Evolutionary conservation across 257 asterid species (phyloP).

Genomic region (Thymus quinquecostatus): DNA sequence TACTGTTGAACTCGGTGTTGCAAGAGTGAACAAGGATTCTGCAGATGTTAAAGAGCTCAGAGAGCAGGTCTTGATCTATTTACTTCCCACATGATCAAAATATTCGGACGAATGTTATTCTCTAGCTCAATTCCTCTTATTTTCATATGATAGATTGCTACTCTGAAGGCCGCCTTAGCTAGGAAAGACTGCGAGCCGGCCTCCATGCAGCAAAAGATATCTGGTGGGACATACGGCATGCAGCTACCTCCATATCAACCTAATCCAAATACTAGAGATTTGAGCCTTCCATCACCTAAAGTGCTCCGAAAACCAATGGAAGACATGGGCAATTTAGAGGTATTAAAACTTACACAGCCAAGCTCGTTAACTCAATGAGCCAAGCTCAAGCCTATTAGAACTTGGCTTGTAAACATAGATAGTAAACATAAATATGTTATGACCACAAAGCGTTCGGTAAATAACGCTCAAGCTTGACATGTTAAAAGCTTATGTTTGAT

Average conservation of each 20-base stretch:
- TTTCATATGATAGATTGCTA: constrained; percentile 47
- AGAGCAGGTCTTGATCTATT: constrained; percentile 67
- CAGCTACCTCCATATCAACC: constrained; percentile 44
- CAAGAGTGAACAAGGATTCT: constrained; percentile 80
- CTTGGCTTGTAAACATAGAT: no score
- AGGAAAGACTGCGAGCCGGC: constrained; percentile 60
- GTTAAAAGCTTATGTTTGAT: no score
- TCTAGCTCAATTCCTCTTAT: constrained; percentile 15
- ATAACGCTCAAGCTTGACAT: neutral
- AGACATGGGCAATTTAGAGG: constrained; percentile 71
- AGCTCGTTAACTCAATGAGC: neutral
- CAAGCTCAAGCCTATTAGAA: neutral
- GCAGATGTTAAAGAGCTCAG: constrained; percentile 89
- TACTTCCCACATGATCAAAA: neutral
- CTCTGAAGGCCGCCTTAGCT: constrained; percentile 72
- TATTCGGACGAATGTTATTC: constrained; percentile 22
- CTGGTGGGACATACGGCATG: constrained; percentile 42
- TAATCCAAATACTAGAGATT: constrained; percentile 42
- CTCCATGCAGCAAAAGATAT: constrained; percentile 23
- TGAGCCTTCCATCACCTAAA: constrained; percentile 42
- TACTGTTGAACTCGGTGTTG: constrained; percentile 96
- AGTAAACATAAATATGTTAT: no score
- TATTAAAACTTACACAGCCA: constrained; percentile 24
- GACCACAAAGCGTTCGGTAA: no score
- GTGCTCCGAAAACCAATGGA: constrained; percentile 70